These are phyloP conservation scores for Clitopilus passeckerianus DNA, from an alignment of 768 basidiomycete genomes.

Conservation along the genomic window DNA sequence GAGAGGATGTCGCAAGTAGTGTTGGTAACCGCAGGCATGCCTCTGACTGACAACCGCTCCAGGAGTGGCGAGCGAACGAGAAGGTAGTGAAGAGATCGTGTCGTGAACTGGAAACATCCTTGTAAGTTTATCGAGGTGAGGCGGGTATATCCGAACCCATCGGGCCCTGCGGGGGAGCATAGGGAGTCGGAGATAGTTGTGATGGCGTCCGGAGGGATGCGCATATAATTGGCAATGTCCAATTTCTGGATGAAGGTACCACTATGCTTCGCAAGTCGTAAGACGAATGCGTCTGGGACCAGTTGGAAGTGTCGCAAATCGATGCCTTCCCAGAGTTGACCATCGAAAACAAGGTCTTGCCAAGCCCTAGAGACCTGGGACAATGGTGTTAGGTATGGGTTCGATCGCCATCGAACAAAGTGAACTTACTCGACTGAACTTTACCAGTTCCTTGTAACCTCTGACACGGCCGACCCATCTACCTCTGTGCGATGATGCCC, in stretches of 20 bases:
- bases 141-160: constrained; percentile 49
- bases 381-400: background rate
- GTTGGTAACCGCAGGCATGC: constrained; percentile 65
- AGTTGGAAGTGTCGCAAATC: constrained; percentile 61
- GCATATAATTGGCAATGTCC: constrained; percentile 58
- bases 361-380: constrained; percentile 72
- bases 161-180: constrained; percentile 33
- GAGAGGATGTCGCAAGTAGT: constrained; percentile 68
- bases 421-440: constrained; percentile 67
- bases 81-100: constrained; percentile 64
- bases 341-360: constrained; percentile 74
- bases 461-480: constrained; percentile 75
- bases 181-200: constrained; percentile 49
- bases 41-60: constrained; percentile 57
- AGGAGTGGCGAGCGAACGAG: constrained; percentile 61
- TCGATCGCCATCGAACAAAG: background rate
- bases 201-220: constrained; percentile 44
- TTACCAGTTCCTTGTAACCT: constrained; percentile 75
- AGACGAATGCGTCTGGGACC: constrained; percentile 44
- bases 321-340: constrained; percentile 76
- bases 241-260: constrained; percentile 63
- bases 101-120: constrained; percentile 65
- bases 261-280: constrained; percentile 45
- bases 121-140: constrained; percentile 67
- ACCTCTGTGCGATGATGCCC: constrained; percentile 54